These are phyloP conservation scores for Trametes cubensis DNA, from an alignment of 768 basidiomycete genomes.

Conservation along the genomic window DNA sequence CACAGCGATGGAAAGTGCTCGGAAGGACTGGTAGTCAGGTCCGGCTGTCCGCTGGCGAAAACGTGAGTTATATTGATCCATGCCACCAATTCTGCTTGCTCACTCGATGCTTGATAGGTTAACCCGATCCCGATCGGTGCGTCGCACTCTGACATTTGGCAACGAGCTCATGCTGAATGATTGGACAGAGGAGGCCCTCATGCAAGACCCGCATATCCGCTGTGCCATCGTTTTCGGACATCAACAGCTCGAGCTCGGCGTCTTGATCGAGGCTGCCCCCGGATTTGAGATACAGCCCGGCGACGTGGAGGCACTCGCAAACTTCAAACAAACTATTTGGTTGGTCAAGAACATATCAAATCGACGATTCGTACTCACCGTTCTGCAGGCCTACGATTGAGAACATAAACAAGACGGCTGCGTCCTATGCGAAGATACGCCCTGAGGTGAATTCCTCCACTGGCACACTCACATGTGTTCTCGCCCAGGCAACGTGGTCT, in stretches of 20 bases:
- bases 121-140: slow-evolving; percentile 40
- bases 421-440: slow-evolving; percentile 44
- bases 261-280: slow-evolving; percentile 30
- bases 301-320: slow-evolving; percentile 7
- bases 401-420: slow-evolving; percentile 41
- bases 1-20: slow-evolving; percentile 37
- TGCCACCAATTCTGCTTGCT: not conserved
- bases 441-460: slow-evolving; percentile 39
- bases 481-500: not conserved
- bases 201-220: slow-evolving; percentile 23
- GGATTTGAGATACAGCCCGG: slow-evolving; percentile 2
- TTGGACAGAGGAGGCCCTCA: slow-evolving; percentile 37
- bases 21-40: slow-evolving; percentile 43
- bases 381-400: slow-evolving; percentile 40
- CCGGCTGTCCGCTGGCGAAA: slow-evolving; percentile 38
- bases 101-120: slow-evolving; percentile 29
- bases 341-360: not conserved
- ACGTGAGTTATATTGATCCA: not conserved
- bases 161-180: too few relatives aligned
- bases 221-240: slow-evolving; percentile 31
- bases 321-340: slow-evolving; percentile 20
- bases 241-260: slow-evolving; percentile 26
- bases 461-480: not conserved
- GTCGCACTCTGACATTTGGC: not conserved
- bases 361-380: not conserved